These are phyloP conservation scores for Ganoderma lucidum DNA, from an alignment of 1,284 basidiomycete genomes.

Conservation along the genomic window DNA sequence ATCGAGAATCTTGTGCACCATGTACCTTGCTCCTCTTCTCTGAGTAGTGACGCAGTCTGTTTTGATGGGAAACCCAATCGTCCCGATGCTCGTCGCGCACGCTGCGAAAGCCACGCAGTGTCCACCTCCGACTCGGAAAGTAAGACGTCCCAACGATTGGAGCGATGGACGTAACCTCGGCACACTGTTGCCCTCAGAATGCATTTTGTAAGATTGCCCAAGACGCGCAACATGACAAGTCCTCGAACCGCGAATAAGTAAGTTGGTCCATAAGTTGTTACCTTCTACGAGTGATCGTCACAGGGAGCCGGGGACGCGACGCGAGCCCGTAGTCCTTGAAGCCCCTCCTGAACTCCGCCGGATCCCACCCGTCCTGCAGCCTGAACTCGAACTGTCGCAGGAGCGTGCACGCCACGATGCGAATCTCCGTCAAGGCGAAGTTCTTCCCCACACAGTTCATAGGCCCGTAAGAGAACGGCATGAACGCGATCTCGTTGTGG, in stretches of 20 bases:
- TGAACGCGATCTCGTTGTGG: slow-evolving; percentile 35
- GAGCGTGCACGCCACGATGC: slow-evolving; percentile 23
- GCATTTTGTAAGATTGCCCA: too few relatives aligned
- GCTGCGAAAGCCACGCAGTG: too few relatives aligned
- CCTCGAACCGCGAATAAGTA: background rate
- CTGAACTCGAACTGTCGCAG: slow-evolving; percentile 11
- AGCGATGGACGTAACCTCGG: too few relatives aligned
- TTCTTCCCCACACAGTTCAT: slow-evolving; percentile 42
- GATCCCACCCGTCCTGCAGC: slow-evolving; percentile 9
- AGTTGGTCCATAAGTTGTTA: background rate
- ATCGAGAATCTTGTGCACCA: too few relatives aligned
- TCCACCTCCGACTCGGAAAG: too few relatives aligned
- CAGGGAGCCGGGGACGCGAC: slow-evolving; percentile 2
- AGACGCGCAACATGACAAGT: background rate
- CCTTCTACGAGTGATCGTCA: background rate
- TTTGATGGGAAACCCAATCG: too few relatives aligned
- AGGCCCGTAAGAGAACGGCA: slow-evolving; percentile 40
- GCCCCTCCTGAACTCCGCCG: background rate
- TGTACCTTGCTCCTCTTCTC: too few relatives aligned
- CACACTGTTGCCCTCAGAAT: too few relatives aligned
- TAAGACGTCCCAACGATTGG: too few relatives aligned
- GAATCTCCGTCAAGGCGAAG: slow-evolving; percentile 35
- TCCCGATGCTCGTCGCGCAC: too few relatives aligned
- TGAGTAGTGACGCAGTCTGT: too few relatives aligned
- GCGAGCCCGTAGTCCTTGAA: slow-evolving; percentile 6